Evolutionary conservation across 371 early-diverging fungal genomes (phyloP), one percentile per base, ranked within the genome.

Genomic region (Mucor sp.): DNA sequence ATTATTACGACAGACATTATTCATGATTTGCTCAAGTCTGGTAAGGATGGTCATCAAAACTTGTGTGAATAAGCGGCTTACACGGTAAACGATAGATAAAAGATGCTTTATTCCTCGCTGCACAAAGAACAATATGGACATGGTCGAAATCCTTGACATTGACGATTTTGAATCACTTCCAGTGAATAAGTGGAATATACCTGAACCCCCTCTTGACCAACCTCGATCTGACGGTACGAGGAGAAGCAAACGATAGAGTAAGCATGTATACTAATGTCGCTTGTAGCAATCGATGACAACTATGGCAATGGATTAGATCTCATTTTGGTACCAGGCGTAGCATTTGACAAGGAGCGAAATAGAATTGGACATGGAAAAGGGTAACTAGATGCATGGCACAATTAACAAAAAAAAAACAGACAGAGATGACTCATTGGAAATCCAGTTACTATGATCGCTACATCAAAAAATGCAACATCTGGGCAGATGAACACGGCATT

Each of bases 331-430:
- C 90, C 90, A 53, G 91, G 88, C 23, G 70, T 91, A 12, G 90
- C 87, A 7, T 91, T 91, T 78, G 92, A 90, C 68, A 62, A 61
- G n/a, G 67, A 76, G 28, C 79, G 83, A 58, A 87, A 87, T 70
- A 75, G 90, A 30, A 80, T 91, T 50, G 92, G 90, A 6, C 92
- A 91, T 66, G 90, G 92, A 12, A 88, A 88, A 81, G 92, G 92
- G 86, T 89, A 82, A 74, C 5, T 35, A 12, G 1, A 41, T 9
- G 60, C 15, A 15, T 12, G 25, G 27, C 14, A 12, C 23, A 50
- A 2, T 12, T 25, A 1, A 21, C n/a, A n/a, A n/a, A n/a, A n/a
- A 8, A 6, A 0, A 12, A 17, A 12, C 12, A 28, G 35, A 32
- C 0, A 9, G 44, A 15, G 28, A 12, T 33, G 7, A 17, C 37